Conservation (phyloP, 106 monocot species). For the Platanthera guangdongensis region DNA sequence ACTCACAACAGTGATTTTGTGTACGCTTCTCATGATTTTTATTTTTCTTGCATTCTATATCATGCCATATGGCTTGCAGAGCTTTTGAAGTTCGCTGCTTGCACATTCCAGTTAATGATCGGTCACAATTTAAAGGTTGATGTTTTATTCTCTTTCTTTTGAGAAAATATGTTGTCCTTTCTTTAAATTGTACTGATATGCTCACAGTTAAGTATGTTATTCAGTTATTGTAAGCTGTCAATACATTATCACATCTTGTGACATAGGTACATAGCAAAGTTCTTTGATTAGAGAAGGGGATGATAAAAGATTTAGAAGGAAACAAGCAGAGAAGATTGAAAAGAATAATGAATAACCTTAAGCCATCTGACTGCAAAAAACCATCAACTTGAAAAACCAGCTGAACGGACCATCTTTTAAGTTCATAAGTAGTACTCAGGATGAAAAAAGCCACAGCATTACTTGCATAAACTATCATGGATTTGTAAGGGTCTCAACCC, state of each 20-base stretch:
- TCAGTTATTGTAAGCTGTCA: not conserved
- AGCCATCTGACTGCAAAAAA: not conserved
- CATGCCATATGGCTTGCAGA: not conserved
- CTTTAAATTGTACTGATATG: not conserved
- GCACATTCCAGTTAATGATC: conserved; percentile 6
- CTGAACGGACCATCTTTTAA: too few relatives aligned
- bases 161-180: not conserved
- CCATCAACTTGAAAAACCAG: too few relatives aligned
- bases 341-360: not conserved
- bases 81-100: conserved; percentile 13
- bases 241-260: not conserved
- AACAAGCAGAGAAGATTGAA: not conserved
- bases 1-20: not conserved
- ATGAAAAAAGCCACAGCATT: too few relatives aligned
- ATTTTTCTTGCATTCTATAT: not conserved
- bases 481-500: not conserved
- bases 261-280: not conserved
- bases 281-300: not conserved
- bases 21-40: not conserved
- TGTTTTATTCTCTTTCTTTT: not conserved
- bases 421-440: too few relatives aligned
- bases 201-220: not conserved
- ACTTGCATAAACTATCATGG: too few relatives aligned
- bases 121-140: conserved; percentile 4
- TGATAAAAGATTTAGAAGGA: not conserved